Evolutionary conservation across 202 grass and related monocot genomes (phyloP), one percentile per base, ranked within the genome.

Genomic region (Setaria viridis): DNA sequence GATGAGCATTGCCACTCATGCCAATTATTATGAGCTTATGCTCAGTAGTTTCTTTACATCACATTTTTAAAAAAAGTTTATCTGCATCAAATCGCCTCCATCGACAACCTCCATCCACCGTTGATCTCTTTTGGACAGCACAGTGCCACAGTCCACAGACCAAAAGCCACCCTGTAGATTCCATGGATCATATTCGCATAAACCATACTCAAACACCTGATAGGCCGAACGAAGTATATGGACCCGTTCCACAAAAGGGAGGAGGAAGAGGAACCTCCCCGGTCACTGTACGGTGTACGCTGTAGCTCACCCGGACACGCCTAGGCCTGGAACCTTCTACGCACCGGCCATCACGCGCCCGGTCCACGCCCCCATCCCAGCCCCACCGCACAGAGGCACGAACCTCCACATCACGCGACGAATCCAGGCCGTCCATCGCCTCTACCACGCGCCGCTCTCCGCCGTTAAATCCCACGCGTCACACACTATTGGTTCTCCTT

Each of bases 401-500:
- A 13, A 4, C 57, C 37, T 56, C 49, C 76, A 79, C 50, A 19
- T 63, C 80, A 69, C 51, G 76, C 14, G 65, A 53, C 68, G 74
- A 33, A 90, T 90, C 84, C 25, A 6, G 72, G 30, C 85, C 85
- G 85, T 90, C 76, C 85, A 14, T 45, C 69, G 6, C 0, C 65
- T 37, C 50, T 25, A 35, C 66, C 50, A n/a, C 7, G 49, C 76
- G 7, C n/a, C 73, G 34, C 49, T 66, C 60, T 58, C 73, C 74
- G 66, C 84, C 84, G 84, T 87, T 79, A 79, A 74, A 79, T 73
- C 67, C 21, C 25, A 78, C 71, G 25, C 89, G 42, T 74, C 80
- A 34, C 73, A 33, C 66, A 55, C 9, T 46, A 4, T 39, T 54
- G 45, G n/a, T 70, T 25, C 68, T 32, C 59, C 69, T 89, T 46